phyloP scores from a whole-genome alignment of 1,139 yeast species.

The Kodamaea plutei region DNA sequence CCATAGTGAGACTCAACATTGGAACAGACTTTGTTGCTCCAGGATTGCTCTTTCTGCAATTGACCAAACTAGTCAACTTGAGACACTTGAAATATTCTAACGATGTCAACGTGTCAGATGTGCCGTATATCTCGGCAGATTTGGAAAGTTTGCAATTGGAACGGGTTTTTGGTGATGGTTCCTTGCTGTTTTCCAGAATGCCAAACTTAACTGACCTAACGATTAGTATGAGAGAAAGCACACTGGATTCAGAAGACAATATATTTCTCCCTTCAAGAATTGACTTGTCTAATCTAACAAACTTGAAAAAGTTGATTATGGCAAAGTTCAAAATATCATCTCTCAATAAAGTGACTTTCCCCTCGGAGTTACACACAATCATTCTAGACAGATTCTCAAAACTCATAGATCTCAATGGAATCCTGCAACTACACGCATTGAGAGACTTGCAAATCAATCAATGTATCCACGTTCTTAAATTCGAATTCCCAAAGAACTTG shows the following conservation, averaged over 20 bases:
- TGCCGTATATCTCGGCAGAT: neutral
- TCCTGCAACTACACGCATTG: neutral
- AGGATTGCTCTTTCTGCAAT: neutral
- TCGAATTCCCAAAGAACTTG: neutral
- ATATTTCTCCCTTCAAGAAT: neutral
- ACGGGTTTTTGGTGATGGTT: neutral
- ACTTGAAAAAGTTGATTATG: neutral
- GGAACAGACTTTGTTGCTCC: neutral
- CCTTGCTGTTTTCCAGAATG: neutral
- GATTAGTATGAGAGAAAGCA: neutral
- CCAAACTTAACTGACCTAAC: neutral
- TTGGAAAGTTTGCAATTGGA: neutral
- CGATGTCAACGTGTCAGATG: neutral
- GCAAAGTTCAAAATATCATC: neutral
- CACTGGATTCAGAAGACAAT: neutral
- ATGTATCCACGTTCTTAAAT: neutral
- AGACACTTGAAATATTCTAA: neutral
- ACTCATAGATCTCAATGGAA: neutral
- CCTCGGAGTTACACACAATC: neutral
- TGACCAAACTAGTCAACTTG: neutral
- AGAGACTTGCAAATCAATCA: neutral
- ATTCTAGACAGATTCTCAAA: neutral
- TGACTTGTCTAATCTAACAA: neutral
- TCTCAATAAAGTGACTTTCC: neutral
- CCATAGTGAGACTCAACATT: neutral